Evolutionary conservation across 1,284 basidiomycete species (phyloP).

Genomic region (Rhizoctonia solani): DNA sequence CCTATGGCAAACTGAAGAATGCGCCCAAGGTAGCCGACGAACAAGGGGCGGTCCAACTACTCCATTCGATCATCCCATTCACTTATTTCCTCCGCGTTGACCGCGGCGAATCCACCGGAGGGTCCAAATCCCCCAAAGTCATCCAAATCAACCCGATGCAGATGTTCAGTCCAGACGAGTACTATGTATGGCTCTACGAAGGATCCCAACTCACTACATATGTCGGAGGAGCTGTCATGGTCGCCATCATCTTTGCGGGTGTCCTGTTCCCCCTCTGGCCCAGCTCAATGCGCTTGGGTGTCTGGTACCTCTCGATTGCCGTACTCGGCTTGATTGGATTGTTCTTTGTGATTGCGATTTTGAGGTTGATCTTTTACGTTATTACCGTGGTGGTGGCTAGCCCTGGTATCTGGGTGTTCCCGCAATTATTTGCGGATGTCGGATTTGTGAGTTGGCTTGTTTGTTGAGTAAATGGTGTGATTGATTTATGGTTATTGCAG

Average conservation of each 20-base stretch:
- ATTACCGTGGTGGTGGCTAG: constrained; percentile 84
- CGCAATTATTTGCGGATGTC: constrained; percentile 96
- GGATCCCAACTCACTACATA: constrained; percentile 93
- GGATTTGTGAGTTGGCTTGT: constrained; percentile 79
- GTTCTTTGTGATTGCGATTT: constrained; percentile 90
- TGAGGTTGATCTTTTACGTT: constrained; percentile 93
- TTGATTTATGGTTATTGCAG: constrained; percentile 53
- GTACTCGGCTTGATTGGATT: constrained; percentile 87
- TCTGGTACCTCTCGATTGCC: constrained; percentile 92
- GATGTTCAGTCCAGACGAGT: constrained; percentile 73
- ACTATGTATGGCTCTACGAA: constrained; percentile 98
- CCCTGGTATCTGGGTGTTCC: constrained; percentile 99
- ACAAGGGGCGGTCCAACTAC: constrained; percentile 71
- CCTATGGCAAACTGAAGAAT: constrained; percentile 87
- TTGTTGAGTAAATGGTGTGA: constrained; percentile 21
- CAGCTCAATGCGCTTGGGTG: constrained; percentile 87
- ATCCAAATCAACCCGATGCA: constrained; percentile 84
- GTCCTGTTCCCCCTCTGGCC: constrained; percentile 99
- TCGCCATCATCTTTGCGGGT: constrained; percentile 90
- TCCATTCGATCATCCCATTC: constrained; percentile 77
- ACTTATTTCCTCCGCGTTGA: constrained; percentile 91
- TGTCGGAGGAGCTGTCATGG: constrained; percentile 91
- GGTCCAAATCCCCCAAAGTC: constrained; percentile 73
- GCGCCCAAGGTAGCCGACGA: constrained; percentile 72
- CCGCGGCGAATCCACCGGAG: constrained; percentile 70